Evolutionary conservation across 2,329 filamentous ascomycete genomes (phyloP), one percentile per base, ranked within the genome.

Genomic region (Phyllosticta citribraziliensis): DNA sequence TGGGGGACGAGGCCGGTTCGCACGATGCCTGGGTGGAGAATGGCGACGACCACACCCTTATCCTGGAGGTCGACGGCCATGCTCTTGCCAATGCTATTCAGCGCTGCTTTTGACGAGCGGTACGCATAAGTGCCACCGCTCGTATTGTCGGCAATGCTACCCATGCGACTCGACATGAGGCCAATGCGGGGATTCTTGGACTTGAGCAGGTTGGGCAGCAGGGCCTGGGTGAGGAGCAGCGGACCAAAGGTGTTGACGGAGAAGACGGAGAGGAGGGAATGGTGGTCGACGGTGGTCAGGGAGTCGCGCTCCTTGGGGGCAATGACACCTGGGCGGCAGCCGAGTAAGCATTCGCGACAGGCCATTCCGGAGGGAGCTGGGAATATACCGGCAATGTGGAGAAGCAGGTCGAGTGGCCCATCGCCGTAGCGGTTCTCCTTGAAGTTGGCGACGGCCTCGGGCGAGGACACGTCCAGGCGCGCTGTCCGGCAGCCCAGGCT

Each of bases 1-100:
- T 40, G 64, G 1, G 66, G 65, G 14, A 68, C 63, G 27, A 79
- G 57, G 25, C 69, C 71, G 2, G 73, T 77, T 63, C 70, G 74
- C 20, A 78, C 76, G 47, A 72, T 74, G 0, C 74, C 77, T 5
- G 78, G 77, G 66, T 80, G 77, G 64, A 80, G 63, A 27, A 79
- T 58, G 30, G 72, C 65, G 2, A 79, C 75, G 5, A 72, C 68
- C 3, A 79, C 70, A 9, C 73, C 72, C 60, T 74, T 72, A 2
- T 69, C 69, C 57, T 65, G 70, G 59, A 79, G 63, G 63, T 79
- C 76, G 56, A 78, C 65, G 2, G 75, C 70, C 66, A 79, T 62
- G 61, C 68, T 76, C 67, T 78, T 77, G 55, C 74, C 76, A 14
- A 80, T 67, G 47, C 69, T 72, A 63, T 79, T 78, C 27, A 79